A percentile compares a stretch with the other conserved stretches of the same genome.
phyloP scores from a whole-genome alignment of 2,329 filamentous ascomycete genomes.

The Epichloe glyceriae region DNA sequence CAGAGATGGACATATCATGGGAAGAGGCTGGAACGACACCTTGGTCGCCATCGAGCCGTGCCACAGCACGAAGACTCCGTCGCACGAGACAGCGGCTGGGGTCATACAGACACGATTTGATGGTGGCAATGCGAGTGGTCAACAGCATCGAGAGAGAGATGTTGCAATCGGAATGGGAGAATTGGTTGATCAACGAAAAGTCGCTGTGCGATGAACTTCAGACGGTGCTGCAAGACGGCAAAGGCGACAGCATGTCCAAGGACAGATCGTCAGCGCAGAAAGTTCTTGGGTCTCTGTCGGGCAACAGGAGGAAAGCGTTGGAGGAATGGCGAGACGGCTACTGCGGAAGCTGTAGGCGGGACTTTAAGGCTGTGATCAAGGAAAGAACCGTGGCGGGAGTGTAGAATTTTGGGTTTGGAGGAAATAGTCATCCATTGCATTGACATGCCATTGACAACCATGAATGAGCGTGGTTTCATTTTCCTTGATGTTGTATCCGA shows the following conservation, averaged over 20 bases:
- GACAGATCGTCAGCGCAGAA: conserved; percentile 18
- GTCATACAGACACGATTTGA: conserved; percentile 72
- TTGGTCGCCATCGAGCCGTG: conserved; percentile 33
- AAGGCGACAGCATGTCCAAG: conserved; percentile 8
- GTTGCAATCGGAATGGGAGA: conserved; percentile 79
- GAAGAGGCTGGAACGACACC: conserved; percentile 37
- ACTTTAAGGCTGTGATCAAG: conserved; percentile 23
- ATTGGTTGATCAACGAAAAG: conserved; percentile 75
- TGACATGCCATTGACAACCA: neutral
- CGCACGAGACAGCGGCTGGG: conserved; percentile 75
- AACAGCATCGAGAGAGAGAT: conserved; percentile 83
- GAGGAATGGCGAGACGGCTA: conserved; percentile 39
- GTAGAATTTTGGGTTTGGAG: neutral
- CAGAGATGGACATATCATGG: conserved; percentile 44
- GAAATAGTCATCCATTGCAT: neutral
- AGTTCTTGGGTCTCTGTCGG: conserved; percentile 16
- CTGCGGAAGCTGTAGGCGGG: conserved; percentile 41
- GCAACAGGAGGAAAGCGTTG: conserved; percentile 24
- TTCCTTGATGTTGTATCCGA: neutral
- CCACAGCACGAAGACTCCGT: conserved; percentile 53
- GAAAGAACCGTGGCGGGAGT: conserved; percentile 17
- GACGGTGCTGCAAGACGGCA: conserved; percentile 25
- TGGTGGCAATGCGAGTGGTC: conserved; percentile 81
- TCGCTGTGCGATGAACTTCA: conserved; percentile 55
- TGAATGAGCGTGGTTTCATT: neutral